Evolutionary conservation across 179 eudicot genomes (phyloP), one percentile per base, ranked within the genome.

Genomic region (Silene coronaria): DNA sequence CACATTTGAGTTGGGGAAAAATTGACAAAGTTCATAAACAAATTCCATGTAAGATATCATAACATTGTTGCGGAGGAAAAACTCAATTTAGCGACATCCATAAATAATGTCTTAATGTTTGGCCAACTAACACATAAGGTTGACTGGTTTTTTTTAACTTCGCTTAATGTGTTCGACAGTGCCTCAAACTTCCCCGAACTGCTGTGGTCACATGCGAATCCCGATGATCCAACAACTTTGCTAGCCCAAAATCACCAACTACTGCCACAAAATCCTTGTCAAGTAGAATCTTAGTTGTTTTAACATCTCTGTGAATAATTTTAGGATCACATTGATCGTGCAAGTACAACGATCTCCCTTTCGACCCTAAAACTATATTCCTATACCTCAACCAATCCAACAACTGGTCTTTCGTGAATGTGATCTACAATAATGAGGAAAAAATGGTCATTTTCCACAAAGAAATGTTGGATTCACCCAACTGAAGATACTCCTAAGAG

Each of bases 181-280:
- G 58, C 58, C 58, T 2, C 58, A 6, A 4, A 53, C 58, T 4
- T 95, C 95, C 58, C 7, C 58, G 21, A 4, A 53, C 58, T 4
- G 97, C 95, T 19, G 98, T 93, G 12, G 91, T 91, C 48, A 93
- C 98, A 79, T 93, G 97, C 21, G 98, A 89, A 17, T 93, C 97
- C 12, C 82, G 85, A 77, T 87, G 90, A 78, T 93, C 97, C 79
- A 93, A 75, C 69, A 93, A 85, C 86, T 91, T 93, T 42, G 98
- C 98, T 51, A 93, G 80, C 60, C 98, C 98, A 63, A 53, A 53
- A 53, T 53, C 58, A 17, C 58, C 58, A 53, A 53, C 58, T 4
- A 53, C 58, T 53, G 58, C 58, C 21, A 16, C 58, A n/a, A 53
- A 53, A 53, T 53, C 58, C 21, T 53, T 6, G 58, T 53, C 58